phyloP scores from a whole-genome alignment of 441 rosid species.

The Gossypium aridum region DNA sequence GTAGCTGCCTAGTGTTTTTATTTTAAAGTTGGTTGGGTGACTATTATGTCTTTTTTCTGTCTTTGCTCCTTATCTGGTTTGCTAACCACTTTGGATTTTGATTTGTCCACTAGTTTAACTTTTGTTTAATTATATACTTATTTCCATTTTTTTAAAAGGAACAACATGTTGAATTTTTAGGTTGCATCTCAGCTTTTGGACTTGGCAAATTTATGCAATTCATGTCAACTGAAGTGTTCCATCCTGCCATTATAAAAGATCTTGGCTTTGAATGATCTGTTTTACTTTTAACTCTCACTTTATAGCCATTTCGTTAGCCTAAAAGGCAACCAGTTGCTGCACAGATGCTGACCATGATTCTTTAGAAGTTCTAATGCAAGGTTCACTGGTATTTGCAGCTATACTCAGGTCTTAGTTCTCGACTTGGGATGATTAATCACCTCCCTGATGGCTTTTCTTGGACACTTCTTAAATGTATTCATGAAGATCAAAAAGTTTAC shows the following conservation, averaged over 20 bases:
- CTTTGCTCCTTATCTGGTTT: neutral
- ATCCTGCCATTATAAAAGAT: neutral
- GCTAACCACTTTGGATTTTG: neutral
- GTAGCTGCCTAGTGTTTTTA: neutral
- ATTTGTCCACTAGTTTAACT: neutral
- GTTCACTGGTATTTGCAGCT: conserved; percentile 42
- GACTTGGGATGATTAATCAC: conserved; percentile 53
- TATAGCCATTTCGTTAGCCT: neutral
- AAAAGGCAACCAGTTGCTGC: neutral
- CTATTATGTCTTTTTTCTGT: neutral
- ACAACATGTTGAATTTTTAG: conserved; percentile 2
- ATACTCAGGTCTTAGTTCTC: conserved; percentile 72
- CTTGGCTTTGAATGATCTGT: neutral
- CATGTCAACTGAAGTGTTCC: neutral
- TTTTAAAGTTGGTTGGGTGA: neutral
- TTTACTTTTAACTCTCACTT: neutral
- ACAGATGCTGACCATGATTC: neutral
- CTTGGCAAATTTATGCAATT: neutral
- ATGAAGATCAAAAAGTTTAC: conserved; percentile 74
- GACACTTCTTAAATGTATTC: conserved; percentile 83
- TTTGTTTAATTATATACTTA: neutral
- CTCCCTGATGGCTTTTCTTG: conserved; percentile 65
- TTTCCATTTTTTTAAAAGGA: neutral
- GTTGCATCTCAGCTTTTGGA: neutral
- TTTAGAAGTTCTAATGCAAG: conserved; percentile 13